Evolutionary conservation across 768 basidiomycete genomes (phyloP), one percentile per base, ranked within the genome.

Genomic region (Gloeophyllum trabeum): DNA sequence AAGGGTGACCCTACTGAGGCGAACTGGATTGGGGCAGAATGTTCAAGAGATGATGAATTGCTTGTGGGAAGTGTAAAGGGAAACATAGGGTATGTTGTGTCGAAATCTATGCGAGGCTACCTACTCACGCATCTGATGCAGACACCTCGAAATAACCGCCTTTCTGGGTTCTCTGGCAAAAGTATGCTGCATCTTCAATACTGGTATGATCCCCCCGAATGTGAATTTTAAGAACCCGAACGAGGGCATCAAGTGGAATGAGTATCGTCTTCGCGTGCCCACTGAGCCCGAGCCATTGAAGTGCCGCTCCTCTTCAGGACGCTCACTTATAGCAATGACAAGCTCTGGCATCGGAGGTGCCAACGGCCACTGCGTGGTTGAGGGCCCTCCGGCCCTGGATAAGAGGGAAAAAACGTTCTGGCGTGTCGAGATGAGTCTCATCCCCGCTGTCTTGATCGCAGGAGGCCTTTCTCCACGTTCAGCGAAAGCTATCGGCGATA

Each of bases 1-100:
- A 59, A 54, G 23, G 73, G 71, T 0, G 73, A 75, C 46, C 71
- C 73, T 1, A 66, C 62, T 1, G 73, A 75, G 48, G 66, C 65
- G 6, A 73, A 72, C 43, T 67, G 66, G 55, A 66, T 69, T 18
- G 71, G 71, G 1, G 54, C 54, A 24, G 36, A 52, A 14, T 67
- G 67, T 46, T 47, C 49, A 40, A 49, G 61, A 10, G 48, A 51
- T 10, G 57, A 58, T 5, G 61, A 62, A 2, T 47, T 68, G 3
- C 23, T 64, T 5, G 53, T 69, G 6, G 69, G 69, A 2, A 68
- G 66, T 43, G 61, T 70, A 4, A 71, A 70, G 46, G 67, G 66
- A 26, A 70, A 71, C 46, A 57, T 70, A 19, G 69, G 69, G 66
- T 68, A 42, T 18, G 61, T 45, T 14, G 6, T 43, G 18, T 36